Evolutionary conservation across 2,329 filamentous ascomycete genomes (phyloP).

Genomic region (Venturiaceae sp.): DNA sequence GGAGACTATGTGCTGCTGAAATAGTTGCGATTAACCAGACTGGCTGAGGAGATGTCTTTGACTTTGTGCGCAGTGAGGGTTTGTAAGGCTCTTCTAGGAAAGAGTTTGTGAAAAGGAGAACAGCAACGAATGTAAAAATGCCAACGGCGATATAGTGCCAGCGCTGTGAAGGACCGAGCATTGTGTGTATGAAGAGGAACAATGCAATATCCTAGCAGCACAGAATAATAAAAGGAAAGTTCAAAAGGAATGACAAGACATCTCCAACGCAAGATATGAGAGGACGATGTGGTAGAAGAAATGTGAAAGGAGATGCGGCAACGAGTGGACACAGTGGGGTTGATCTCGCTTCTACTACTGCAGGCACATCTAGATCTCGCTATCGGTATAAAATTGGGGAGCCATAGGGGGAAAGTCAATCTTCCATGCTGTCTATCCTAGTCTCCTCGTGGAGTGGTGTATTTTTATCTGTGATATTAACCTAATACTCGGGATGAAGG

Average conservation of each 20-base stretch:
- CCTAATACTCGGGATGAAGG: too few species aligned
- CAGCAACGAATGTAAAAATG: background rate
- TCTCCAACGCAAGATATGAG: background rate
- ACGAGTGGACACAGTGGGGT: too few species aligned
- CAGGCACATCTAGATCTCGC: background rate
- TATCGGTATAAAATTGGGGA: background rate
- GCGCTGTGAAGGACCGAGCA: background rate
- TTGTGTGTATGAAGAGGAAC: background rate
- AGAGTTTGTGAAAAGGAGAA: background rate
- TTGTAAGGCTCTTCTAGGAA: background rate
- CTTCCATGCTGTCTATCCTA: background rate
- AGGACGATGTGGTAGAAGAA: background rate
- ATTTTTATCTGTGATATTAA: too few species aligned
- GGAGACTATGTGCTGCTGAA: background rate
- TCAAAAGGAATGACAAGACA: background rate
- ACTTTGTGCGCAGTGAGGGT: background rate
- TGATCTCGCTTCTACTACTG: background rate
- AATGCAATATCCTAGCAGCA: too few species aligned
- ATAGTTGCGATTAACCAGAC: constrained; percentile 2
- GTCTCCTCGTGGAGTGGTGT: background rate
- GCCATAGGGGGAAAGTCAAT: background rate
- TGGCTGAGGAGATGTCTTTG: background rate
- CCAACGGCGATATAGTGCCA: background rate
- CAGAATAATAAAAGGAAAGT: background rate
- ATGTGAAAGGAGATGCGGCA: too few species aligned